Evolutionary conservation across 108 stramenopile genomes (phyloP).

Genomic region (Aureococcus anophagefferens): DNA sequence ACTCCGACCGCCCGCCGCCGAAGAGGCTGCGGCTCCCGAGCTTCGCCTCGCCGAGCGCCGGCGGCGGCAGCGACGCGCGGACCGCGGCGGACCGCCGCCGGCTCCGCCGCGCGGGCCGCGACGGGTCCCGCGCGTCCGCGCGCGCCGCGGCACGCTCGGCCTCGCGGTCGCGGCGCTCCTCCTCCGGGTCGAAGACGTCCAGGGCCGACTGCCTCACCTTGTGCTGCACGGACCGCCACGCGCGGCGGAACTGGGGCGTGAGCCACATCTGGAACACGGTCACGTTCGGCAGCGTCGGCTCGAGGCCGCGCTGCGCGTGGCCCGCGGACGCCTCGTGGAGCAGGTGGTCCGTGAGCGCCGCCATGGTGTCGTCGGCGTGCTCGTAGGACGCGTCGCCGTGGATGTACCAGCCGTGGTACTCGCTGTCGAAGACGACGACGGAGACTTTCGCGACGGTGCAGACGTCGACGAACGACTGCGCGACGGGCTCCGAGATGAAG

Average conservation of each 20-base stretch:
- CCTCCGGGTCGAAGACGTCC: too few relatives aligned
- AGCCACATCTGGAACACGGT: slow-evolving; percentile 38
- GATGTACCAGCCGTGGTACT: slow-evolving; percentile 62
- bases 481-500: slow-evolving; percentile 51
- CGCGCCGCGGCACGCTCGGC: too few relatives aligned
- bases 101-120: too few relatives aligned
- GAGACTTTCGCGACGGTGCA: slow-evolving; percentile 69
- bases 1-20: too few relatives aligned
- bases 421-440: slow-evolving; percentile 50
- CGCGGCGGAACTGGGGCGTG: slow-evolving; percentile 19
- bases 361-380: slow-evolving; percentile 59
- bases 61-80: too few relatives aligned
- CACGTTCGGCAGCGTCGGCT: slow-evolving; percentile 22
- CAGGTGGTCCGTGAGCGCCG: slow-evolving; percentile 50
- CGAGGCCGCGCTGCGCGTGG: slow-evolving; percentile 50
- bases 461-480: slow-evolving; percentile 54
- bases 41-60: not conserved
- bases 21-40: too few relatives aligned
- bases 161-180: too few relatives aligned
- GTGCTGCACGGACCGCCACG: slow-evolving; percentile 13
- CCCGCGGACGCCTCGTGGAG: slow-evolving; percentile 49
- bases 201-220: too few relatives aligned
- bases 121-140: too few relatives aligned
- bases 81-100: too few relatives aligned
- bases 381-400: slow-evolving; percentile 67